Conservation (phyloP, 2,329 filamentous ascomycete genomes). For the Penicillium sp. region DNA sequence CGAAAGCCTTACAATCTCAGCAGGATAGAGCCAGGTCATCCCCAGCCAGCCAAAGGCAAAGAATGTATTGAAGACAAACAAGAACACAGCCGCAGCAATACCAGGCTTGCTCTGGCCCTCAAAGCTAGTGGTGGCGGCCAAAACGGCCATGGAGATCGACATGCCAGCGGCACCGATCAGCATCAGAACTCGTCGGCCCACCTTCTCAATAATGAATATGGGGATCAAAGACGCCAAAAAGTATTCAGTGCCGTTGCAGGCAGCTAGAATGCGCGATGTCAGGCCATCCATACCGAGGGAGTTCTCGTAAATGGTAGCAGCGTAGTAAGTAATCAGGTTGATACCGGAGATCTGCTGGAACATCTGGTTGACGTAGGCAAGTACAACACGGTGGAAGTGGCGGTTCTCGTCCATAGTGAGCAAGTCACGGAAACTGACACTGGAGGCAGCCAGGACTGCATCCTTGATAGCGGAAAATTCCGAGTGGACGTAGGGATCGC, state of each 20-base stretch:
- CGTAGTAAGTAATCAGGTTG: slow-evolving; percentile 47
- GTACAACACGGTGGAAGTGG: slow-evolving; percentile 54
- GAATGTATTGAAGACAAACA: slow-evolving; percentile 62
- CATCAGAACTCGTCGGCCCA: slow-evolving; percentile 65
- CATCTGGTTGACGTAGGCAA: slow-evolving; percentile 58
- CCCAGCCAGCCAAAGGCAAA: slow-evolving; percentile 61
- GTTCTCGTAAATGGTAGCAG: slow-evolving; percentile 42
- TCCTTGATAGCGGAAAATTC: slow-evolving; percentile 51
- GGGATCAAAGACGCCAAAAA: slow-evolving; percentile 51
- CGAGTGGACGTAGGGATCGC: slow-evolving; percentile 41
- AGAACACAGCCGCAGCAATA: slow-evolving; percentile 49
- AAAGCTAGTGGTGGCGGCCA: slow-evolving; percentile 41
- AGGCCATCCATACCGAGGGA: slow-evolving; percentile 39
- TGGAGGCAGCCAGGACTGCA: slow-evolving; percentile 46
- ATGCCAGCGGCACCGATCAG: slow-evolving; percentile 65
- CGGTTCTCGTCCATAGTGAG: slow-evolving; percentile 58
- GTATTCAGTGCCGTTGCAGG: slow-evolving; percentile 54
- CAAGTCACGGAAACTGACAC: slow-evolving; percentile 53
- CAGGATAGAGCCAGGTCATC: slow-evolving; percentile 62
- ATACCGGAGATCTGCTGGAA: slow-evolving; percentile 51
- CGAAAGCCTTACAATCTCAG: slow-evolving; percentile 52
- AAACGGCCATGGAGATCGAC: slow-evolving; percentile 63
- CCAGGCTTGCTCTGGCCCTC: slow-evolving; percentile 36
- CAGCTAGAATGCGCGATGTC: slow-evolving; percentile 51
- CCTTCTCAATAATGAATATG: slow-evolving; percentile 49